Base-by-base conservation (phyloP, 192 early-diverging fungal genomes). In the Spizellomyces punctatus region DNA sequence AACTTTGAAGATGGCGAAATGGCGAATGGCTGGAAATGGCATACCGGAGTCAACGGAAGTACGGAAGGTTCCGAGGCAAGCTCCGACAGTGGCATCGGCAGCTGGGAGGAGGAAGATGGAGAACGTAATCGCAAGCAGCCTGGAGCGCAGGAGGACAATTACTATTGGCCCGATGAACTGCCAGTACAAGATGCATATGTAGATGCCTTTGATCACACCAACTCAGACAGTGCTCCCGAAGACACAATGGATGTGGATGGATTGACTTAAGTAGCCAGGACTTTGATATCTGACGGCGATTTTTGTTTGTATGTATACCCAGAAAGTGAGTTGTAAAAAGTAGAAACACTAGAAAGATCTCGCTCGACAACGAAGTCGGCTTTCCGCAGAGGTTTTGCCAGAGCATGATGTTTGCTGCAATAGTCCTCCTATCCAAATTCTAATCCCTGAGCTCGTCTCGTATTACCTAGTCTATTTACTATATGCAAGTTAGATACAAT, bases 101-200 rank as follows among this genome's bases (percentile, higher is more conserved):
- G 64, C 48, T 65, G 64, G 64, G 12, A 12, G 12, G 16, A n/a
- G n/a, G 21, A 47, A 54, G 45, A 47, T 17, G 48, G 45, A 6
- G 64, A 65, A 50, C 59, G 59, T 19, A 61, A 61, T 19, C 16
- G 16, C 16, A 55, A n/a, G 54, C 16, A 19, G 54, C 1, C 16
- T 19, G 63, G 1, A 10, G 10, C 36, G 12, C 14, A 12, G 47
- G 44, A 48, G 1, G 36, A 36, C 16, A 46, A n/a, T n/a, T 65
- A 65, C 22, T 65, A 48, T 46, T 65, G 63, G 63, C 63, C 63
- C 44, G 63, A 65, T 48, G 63, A 65, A 22, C 14, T 43, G 10
- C 63, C 63, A 10, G 63, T 65, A 46, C 63, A 65, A 22, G 45
- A 65, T 46, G 63, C 9, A 4, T 65, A 48, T 46, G 63, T 65